Evolutionary conservation across 202 grass and related monocot species (phyloP).

Genomic region (Brachypodium distachyon): DNA sequence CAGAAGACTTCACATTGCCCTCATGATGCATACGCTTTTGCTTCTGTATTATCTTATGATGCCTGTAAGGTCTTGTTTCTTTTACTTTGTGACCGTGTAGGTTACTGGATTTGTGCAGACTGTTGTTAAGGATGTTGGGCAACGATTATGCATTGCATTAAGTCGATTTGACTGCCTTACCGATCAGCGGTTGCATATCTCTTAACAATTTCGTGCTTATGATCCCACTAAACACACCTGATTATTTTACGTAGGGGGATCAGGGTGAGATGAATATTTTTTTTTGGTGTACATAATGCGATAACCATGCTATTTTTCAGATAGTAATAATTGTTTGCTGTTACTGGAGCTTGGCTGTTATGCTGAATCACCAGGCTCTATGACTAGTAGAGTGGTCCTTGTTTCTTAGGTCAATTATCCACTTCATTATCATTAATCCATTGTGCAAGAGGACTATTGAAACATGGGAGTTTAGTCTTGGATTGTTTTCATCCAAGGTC

Average conservation of each 20-base stretch:
- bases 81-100: background rate
- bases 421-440: background rate
- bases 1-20: conserved; percentile 34
- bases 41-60: background rate
- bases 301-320: background rate
- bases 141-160: background rate
- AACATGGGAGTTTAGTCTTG: too few relatives aligned
- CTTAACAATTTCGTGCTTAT: background rate
- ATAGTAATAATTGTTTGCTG: background rate
- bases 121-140: background rate
- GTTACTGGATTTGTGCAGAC: background rate
- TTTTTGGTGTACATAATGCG: background rate
- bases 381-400: background rate
- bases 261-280: background rate
- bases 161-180: background rate
- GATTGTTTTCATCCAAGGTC: too few relatives aligned
- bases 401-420: background rate
- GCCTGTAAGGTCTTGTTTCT: background rate
- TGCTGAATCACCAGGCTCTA: background rate
- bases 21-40: background rate
- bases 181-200: background rate
- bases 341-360: background rate
- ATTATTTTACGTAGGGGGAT: background rate
- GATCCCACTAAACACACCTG: background rate
- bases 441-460: too few relatives aligned